These are phyloP conservation scores for Exophiala bonariae DNA, from an alignment of 2,329 filamentous ascomycete genomes.

Conservation along the genomic window DNA sequence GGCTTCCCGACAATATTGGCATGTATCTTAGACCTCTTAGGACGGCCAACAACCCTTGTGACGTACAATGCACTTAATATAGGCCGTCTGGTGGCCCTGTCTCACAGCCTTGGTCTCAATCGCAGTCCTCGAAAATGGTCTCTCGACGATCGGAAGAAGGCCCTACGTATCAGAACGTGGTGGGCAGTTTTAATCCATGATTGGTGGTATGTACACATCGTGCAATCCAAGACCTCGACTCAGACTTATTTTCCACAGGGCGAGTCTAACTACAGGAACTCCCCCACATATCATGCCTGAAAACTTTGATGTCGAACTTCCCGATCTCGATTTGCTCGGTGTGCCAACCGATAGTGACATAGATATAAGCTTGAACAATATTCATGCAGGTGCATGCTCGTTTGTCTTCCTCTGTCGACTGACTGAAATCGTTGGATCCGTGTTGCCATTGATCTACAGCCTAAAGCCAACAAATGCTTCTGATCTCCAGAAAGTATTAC, in stretches of 20 bases:
- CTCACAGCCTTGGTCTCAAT: conserved; percentile 57
- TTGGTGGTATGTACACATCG: conserved; percentile 44
- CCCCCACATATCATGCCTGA: conserved; percentile 53
- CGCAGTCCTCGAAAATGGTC: conserved; percentile 55
- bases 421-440: conserved; percentile 45
- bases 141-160: conserved; percentile 51
- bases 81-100: conserved; percentile 54
- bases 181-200: conserved; percentile 59
- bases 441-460: conserved; percentile 45
- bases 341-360: conserved; percentile 1
- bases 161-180: conserved; percentile 53
- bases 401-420: conserved; percentile 48
- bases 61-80: conserved; percentile 51
- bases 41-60: conserved; percentile 44
- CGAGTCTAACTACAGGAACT: conserved; percentile 55
- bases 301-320: conserved; percentile 57
- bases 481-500: conserved; percentile 42
- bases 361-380: too few species aligned
- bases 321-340: conserved; percentile 42
- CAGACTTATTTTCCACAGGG: conserved; percentile 36
- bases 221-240: neutral
- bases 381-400: conserved; percentile 30
- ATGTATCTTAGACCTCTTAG: conserved; percentile 59
- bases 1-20: conserved; percentile 60
- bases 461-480: conserved; percentile 41